A percentile compares a stretch with the other conserved stretches of the same genome.
Evolutionary conservation across 306 rosid genomes (phyloP).

Genomic region (Canavalia gladiata): DNA sequence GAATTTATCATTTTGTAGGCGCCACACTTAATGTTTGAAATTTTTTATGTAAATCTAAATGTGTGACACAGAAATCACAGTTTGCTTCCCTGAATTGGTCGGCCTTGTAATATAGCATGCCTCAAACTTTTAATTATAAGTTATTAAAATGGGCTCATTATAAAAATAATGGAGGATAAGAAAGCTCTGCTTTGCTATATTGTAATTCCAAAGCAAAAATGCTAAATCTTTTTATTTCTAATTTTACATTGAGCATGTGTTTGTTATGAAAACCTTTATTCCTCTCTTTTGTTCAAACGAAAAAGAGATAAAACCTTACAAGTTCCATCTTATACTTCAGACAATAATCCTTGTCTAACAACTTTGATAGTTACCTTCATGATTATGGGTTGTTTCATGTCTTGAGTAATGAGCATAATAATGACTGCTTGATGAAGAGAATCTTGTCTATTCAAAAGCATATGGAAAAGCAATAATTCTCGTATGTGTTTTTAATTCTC

Average conservation of each 20-base stretch:
- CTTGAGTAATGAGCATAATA: constrained; percentile 30
- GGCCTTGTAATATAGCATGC: constrained; percentile 34
- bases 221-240: constrained; percentile 25
- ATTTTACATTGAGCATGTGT: neutral
- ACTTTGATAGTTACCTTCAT: constrained; percentile 4
- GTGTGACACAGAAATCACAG: constrained; percentile 26
- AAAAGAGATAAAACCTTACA: constrained; percentile 23
- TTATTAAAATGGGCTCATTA: constrained; percentile 33
- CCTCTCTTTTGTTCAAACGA: constrained; percentile 30
- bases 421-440: constrained; percentile 20
- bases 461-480: constrained; percentile 30
- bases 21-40: neutral
- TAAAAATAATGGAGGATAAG: constrained; percentile 32
- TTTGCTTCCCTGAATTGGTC: constrained; percentile 31
- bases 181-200: neutral
- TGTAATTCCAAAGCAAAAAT: constrained; percentile 30
- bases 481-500: neutral
- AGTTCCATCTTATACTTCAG: neutral
- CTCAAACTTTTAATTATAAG: constrained; percentile 20
- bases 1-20: constrained; percentile 31
- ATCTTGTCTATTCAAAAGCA: constrained; percentile 31
- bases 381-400: constrained; percentile 33
- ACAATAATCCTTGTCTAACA: constrained; percentile 20
- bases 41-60: constrained; percentile 27
- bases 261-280: constrained; percentile 16